A percentile compares a stretch with the other conserved stretches of the same genome.
Conservation (phyloP, 768 basidiomycete species). For the Trametes maxima region DNA sequence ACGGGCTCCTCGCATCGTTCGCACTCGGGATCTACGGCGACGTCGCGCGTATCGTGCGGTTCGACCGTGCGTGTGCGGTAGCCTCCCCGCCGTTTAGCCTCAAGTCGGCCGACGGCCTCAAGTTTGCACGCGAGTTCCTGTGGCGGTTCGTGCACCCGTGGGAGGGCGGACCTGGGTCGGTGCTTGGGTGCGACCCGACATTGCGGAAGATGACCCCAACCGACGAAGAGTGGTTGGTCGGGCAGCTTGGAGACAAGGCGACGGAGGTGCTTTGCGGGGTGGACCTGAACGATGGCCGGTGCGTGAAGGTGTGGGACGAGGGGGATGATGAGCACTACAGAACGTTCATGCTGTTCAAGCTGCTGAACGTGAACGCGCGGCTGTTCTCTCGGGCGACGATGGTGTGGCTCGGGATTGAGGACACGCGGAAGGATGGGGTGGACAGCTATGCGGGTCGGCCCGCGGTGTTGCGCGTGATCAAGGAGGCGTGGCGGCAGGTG, state of each 20-base stretch:
- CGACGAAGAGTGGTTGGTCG: neutral
- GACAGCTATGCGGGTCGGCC: neutral
- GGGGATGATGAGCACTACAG: neutral
- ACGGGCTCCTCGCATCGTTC: conserved; percentile 6
- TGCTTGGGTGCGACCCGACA: conserved; percentile 9
- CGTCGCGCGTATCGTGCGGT: conserved; percentile 10
- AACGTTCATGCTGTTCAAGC: neutral
- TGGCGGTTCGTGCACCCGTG: conserved; percentile 19
- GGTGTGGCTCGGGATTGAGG: conserved; percentile 17
- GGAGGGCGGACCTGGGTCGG: neutral
- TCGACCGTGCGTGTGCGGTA: conserved; percentile 16
- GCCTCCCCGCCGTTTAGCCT: conserved; percentile 8
- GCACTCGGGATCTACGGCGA: conserved; percentile 14
- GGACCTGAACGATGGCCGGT: neutral
- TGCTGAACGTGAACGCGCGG: conserved; percentile 10
- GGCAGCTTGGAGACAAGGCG: neutral
- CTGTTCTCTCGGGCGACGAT: conserved; percentile 21
- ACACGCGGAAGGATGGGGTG: neutral
- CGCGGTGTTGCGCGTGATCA: conserved; percentile 1
- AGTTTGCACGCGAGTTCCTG: conserved; percentile 5
- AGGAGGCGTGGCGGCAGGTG: conserved; percentile 19
- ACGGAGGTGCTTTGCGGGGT: neutral
- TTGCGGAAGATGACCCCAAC: neutral
- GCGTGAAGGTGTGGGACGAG: neutral
- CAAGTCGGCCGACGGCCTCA: neutral